phyloP scores from a whole-genome alignment of 2,329 filamentous ascomycete genomes.

The Thielaviopsis ethacetica region DNA sequence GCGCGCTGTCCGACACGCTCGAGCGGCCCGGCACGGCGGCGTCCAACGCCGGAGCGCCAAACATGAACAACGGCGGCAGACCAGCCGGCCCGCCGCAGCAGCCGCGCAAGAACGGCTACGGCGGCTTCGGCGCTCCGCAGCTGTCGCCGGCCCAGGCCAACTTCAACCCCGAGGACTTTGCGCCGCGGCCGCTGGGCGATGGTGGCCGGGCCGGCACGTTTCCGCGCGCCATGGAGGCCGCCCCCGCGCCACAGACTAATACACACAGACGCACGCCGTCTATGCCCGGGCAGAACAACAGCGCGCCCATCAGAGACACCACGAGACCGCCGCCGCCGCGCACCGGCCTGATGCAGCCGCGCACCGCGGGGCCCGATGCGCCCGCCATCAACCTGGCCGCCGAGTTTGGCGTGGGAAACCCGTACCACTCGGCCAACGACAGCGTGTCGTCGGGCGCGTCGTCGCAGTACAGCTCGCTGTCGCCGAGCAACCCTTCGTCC shows the following conservation, averaged over 20 bases:
- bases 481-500: slow-evolving; percentile 1
- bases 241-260: neutral
- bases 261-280: slow-evolving; percentile 7
- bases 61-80: slow-evolving; percentile 17
- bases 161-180: slow-evolving; percentile 19
- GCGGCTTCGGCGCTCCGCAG: slow-evolving; percentile 36
- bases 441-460: slow-evolving; percentile 8
- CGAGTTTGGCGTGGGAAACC: slow-evolving; percentile 45
- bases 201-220: slow-evolving; percentile 37
- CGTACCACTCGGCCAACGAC: slow-evolving; percentile 36
- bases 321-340: slow-evolving; percentile 36
- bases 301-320: slow-evolving; percentile 23
- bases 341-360: slow-evolving; percentile 29
- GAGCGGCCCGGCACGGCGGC: slow-evolving; percentile 19
- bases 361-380: slow-evolving; percentile 22
- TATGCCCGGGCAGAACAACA: slow-evolving; percentile 18
- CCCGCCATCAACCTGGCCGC: slow-evolving; percentile 37
- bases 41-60: slow-evolving; percentile 16
- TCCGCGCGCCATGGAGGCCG: slow-evolving; percentile 24
- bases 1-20: slow-evolving; percentile 12
- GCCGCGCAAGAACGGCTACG: slow-evolving; percentile 37
- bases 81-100: slow-evolving; percentile 17
- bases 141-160: slow-evolving; percentile 15
- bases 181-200: slow-evolving; percentile 21
- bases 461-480: slow-evolving; percentile 22